Evolutionary conservation across 2,329 filamentous ascomycete genomes (phyloP).

Genomic region (Capronia epimyces): DNA sequence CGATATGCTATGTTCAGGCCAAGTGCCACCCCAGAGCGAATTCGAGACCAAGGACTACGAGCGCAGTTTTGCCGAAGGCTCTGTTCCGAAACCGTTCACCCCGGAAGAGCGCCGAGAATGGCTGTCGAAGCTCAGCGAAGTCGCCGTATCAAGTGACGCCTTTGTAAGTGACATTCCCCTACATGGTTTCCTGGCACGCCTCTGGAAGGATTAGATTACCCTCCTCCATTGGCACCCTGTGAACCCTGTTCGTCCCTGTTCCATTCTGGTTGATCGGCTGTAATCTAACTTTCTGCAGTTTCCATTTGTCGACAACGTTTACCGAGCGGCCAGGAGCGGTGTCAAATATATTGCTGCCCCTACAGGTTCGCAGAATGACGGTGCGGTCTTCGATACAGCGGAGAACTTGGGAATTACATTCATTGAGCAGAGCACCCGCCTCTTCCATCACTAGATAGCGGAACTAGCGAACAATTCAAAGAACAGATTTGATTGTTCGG

Average conservation of each 20-base stretch:
- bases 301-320: constrained; percentile 97
- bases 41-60: constrained; percentile 84
- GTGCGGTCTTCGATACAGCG: constrained; percentile 64
- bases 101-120: constrained; percentile 78
- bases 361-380: constrained; percentile 60
- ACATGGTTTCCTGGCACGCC: background rate
- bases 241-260: too few relatives aligned
- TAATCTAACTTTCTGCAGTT: constrained; percentile 54
- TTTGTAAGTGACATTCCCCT: constrained; percentile 62
- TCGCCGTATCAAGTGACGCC: constrained; percentile 87
- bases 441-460: constrained; percentile 76
- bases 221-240: too few relatives aligned
- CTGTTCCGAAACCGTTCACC: constrained; percentile 73
- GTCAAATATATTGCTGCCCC: constrained; percentile 95
- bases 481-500: too few relatives aligned
- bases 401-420: constrained; percentile 91
- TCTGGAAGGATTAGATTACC: too few relatives aligned
- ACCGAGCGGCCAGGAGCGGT: constrained; percentile 79
- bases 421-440: constrained; percentile 85
- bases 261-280: too few relatives aligned
- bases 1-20: constrained; percentile 84
- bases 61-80: constrained; percentile 70
- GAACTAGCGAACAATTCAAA: too few relatives aligned
- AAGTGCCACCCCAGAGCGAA: constrained; percentile 70
- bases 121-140: constrained; percentile 67